Percentiles rank a stretch among this genome's conserved stretches.
These are phyloP conservation scores for Styphnolobium japonicum DNA, from an alignment of 306 rosid species.

Conservation along the genomic window DNA sequence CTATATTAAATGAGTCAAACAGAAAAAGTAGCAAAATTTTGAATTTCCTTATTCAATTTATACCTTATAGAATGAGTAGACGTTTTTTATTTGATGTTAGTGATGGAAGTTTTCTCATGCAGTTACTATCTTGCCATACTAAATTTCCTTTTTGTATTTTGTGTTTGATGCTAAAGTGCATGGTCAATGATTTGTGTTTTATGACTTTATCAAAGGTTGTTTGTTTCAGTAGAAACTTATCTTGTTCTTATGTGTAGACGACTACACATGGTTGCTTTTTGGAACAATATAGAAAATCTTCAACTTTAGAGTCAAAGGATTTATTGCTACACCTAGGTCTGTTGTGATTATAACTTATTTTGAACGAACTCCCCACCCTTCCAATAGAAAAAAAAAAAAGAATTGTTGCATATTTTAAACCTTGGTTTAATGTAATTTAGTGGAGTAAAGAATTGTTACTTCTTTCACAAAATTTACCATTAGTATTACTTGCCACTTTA, in stretches of 20 bases:
- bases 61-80: background rate
- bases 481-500: background rate
- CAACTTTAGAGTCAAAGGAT: constrained; percentile 65
- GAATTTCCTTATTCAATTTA: background rate
- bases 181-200: background rate
- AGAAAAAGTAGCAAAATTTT: background rate
- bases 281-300: constrained; percentile 68
- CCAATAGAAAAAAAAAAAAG: background rate
- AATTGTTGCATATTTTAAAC: too few relatives aligned
- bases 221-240: background rate
- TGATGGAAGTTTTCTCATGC: too few relatives aligned
- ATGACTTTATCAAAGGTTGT: too few relatives aligned
- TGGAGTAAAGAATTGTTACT: background rate
- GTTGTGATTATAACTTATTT: constrained; percentile 21
- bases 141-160: background rate
- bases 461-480: background rate
- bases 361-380: too few relatives aligned
- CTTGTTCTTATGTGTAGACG: constrained; percentile 35
- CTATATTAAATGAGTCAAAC: background rate
- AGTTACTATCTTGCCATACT: background rate
- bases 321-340: constrained; percentile 62
- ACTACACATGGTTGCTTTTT: constrained; percentile 55
- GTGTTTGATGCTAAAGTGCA: background rate
- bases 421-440: too few relatives aligned
- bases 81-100: too few relatives aligned